phyloP scores from a whole-genome alignment of 169 alveolate genomes.

The Plasmodium malariae region DNA sequence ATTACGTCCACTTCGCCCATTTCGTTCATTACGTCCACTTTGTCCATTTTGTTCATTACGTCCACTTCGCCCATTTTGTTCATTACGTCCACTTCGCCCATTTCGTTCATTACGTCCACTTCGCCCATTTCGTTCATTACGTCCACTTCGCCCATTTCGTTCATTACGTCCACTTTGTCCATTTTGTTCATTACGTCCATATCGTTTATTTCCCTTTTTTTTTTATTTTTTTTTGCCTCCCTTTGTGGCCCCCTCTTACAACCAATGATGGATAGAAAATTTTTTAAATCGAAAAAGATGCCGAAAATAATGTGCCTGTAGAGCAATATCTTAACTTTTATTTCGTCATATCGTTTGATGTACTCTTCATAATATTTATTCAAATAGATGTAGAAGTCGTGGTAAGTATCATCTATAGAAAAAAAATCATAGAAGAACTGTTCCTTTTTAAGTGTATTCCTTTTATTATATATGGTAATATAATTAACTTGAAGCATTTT shows the following conservation, averaged over 20 bases:
- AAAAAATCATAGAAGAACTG: constrained; percentile 32
- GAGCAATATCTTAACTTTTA: neutral
- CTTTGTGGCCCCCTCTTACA: neutral
- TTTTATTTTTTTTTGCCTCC: neutral
- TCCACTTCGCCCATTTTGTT: no score
- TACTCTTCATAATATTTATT: constrained; percentile 37
- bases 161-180: neutral
- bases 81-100: no score
- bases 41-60: no score
- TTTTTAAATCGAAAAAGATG: constrained; percentile 11
- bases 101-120: no score
- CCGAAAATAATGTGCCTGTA: constrained; percentile 16
- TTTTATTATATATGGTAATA: constrained; percentile 12
- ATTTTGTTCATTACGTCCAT: neutral
- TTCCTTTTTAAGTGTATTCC: constrained; percentile 11
- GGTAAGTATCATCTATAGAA: neutral
- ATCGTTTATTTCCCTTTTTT: neutral
- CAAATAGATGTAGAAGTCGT: constrained; percentile 1
- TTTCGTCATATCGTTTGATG: constrained; percentile 20
- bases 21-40: no score
- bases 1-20: no score
- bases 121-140: no score
- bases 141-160: no score
- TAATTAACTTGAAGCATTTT: constrained; percentile 18
- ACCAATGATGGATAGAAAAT: neutral